Evolutionary conservation across 2,329 filamentous ascomycete species (phyloP), one percentile per base, ranked within the genome.

Genomic region (Microdochium paspali): DNA sequence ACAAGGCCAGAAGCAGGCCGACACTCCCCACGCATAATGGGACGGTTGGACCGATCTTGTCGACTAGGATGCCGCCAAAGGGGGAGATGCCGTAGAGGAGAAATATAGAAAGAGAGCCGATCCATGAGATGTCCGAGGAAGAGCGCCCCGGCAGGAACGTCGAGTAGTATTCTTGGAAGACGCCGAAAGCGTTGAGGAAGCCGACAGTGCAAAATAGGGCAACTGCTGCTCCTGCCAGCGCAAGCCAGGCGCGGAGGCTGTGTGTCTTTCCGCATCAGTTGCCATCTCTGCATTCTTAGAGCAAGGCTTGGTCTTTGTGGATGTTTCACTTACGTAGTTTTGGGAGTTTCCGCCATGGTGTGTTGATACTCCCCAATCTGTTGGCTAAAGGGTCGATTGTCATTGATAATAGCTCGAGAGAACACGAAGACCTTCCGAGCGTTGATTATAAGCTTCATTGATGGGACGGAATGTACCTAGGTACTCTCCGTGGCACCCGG

Each of bases 151-250:
- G 44, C 3, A 64, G 52, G 10, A 51, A 47, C 2, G 50, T 45
- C 18, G 45, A 46, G 45, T 64, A 65, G 49, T 65, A 63, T 50
- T 58, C 50, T 49, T 65, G 58, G 47, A 63, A 65, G 2, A 63
- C 56, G 3, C 64, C 62, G 43, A 64, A 66, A 20, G 60, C 58
- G 32, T 66, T 66, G 39, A 63, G 44, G 47, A 58, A 62, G 15
- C 63, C 63, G 10, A 64, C 57, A 3, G 56, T 58, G 51, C 55
- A 61, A 26, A 61, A 63, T 7, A 61, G 48, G 3, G 51, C 50
- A 10, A 56, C 24, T 7, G 44, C 52, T 25, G 53, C 54, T 2
- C 55, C 55, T 2, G 45, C 44, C 10, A 57, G 53, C 5, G 54
- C 54, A 6, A 56, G 45, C 54, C 56, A 58, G 10, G 55, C 51